Conservation (phyloP, 2,329 filamentous ascomycete genomes). For the Aspergillus tubingensis region DNA sequence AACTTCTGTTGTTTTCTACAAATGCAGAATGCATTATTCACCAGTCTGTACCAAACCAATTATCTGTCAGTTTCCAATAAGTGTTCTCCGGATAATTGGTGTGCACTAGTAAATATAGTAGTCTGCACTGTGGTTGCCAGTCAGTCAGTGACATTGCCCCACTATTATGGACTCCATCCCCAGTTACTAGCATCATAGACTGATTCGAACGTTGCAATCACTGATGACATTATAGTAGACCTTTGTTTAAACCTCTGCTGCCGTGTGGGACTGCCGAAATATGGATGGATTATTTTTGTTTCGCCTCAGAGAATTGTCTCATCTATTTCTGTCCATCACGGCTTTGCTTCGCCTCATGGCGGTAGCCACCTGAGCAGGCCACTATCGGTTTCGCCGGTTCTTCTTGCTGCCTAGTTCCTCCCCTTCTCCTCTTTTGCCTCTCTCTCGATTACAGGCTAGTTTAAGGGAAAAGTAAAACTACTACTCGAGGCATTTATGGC, state of each 20-base stretch:
- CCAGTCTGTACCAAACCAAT: background rate
- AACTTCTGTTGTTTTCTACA: background rate
- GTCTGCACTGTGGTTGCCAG: background rate
- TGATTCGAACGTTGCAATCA: background rate
- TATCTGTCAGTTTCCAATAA: too few species aligned
- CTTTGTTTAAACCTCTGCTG: background rate
- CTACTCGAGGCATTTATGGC: conserved; percentile 12
- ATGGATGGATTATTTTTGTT: background rate
- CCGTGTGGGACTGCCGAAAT: background rate
- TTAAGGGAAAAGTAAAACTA: background rate
- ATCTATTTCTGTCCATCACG: conserved; percentile 6
- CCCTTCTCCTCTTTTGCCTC: background rate
- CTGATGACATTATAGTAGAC: background rate
- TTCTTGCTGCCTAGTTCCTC: background rate
- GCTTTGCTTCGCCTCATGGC: background rate
- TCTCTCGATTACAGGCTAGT: background rate
- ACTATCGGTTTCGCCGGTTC: background rate
- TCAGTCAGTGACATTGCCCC: background rate
- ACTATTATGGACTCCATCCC: background rate
- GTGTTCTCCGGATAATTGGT: background rate
- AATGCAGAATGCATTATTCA: background rate
- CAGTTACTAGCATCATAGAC: conserved; percentile 5
- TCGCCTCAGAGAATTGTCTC: background rate
- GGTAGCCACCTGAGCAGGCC: background rate
- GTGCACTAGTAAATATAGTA: background rate